Base-by-base conservation (phyloP, 2,329 filamentous ascomycete genomes). In the Cytospora schulzeri region DNA sequence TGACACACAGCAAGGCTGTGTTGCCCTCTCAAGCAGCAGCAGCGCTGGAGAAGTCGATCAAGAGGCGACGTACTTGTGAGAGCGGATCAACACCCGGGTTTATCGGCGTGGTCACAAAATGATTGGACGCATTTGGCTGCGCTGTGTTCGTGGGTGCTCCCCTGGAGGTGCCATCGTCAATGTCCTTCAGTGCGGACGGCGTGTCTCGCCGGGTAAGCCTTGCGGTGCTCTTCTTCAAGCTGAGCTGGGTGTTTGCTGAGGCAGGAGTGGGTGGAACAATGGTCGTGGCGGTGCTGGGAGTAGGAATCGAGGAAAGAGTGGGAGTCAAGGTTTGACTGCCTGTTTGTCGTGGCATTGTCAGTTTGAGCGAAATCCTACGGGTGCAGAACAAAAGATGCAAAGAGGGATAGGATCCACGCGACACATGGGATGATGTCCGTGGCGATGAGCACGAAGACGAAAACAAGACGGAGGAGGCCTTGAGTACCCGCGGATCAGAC, bases 81-180 rank as follows among this genome's bases (percentile, higher is more conserved):
- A 67, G 60, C 60, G 66, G 66, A 54, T 67, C 66, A 26, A 67
- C 57, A 35, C 63, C 63, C 8, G 53, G 56, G 56, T 60, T 63
- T 26, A 31, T 28, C 7, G 63, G 63, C 26, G 57, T 35, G 19
- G 38, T 48, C 6, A n/a, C 57, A 24, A 53, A 35, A 17, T 63
- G 52, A 19, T 52, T 50, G 5, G 63, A 17, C 26, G 45, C 17
- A 22, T 45, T 28, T 50, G 62, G 52, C 33, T 58, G 53, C 9
- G 48, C 45, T 59, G 58, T 54, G 48, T 12, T 52, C 7, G 53
- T 24, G 12, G 53, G 48, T 15, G 57, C 8, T 14, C 50, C 52
- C 33, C 55, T 62, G 19, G 57, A 60, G 60, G 56, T 41, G 29
- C 41, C 59, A 24, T 56, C 51, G 29, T 66, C 56, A 15, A 52